Conservation (phyloP, 2,329 filamentous ascomycete species). For the Berkeleyomyces rouxiae region DNA sequence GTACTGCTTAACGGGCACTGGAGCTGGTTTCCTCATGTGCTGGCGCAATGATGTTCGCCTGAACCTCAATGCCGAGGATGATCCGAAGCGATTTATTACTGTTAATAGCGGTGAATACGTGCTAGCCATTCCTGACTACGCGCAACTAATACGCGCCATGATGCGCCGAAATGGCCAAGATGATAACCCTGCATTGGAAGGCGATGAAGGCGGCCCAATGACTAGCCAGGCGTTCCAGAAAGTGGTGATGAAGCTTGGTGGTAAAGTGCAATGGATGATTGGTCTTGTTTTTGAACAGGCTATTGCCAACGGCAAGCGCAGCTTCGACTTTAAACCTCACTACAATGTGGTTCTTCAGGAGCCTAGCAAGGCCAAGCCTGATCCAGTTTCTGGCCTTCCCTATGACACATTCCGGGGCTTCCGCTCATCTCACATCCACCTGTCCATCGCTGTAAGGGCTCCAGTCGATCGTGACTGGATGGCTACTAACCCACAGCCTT, state of each 20-base stretch:
- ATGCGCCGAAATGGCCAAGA: constrained; percentile 33
- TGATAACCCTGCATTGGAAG: constrained; percentile 20
- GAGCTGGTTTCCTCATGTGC: constrained; percentile 94
- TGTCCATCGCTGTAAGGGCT: constrained; percentile 81
- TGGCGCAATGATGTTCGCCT: constrained; percentile 90
- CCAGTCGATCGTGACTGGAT: constrained; percentile 79
- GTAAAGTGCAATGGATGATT: constrained; percentile 82
- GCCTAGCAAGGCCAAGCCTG: constrained; percentile 52
- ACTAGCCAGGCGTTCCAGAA: constrained; percentile 72
- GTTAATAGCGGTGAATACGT: constrained; percentile 93
- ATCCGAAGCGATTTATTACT: constrained; percentile 86
- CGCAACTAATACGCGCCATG: constrained; percentile 62
- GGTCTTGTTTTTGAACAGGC: constrained; percentile 87
- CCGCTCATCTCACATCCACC: constrained; percentile 87
- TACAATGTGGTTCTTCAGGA: constrained; percentile 80
- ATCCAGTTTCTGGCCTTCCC: constrained; percentile 28
- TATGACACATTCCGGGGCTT: constrained; percentile 98
- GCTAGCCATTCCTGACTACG: constrained; percentile 85
- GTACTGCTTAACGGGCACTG: constrained; percentile 80
- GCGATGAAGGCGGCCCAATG: not conserved
- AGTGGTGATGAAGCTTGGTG: constrained; percentile 95
- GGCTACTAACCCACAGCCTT: constrained; percentile 54
- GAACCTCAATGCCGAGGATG: constrained; percentile 67
- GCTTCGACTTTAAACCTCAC: constrained; percentile 80
- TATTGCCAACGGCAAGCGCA: constrained; percentile 52